Percentiles rank a stretch among this genome's conserved stretches.
Conservation (phyloP, 495 filamentous ascomycete species). For the Trichoderma orchidacearum region DNA sequence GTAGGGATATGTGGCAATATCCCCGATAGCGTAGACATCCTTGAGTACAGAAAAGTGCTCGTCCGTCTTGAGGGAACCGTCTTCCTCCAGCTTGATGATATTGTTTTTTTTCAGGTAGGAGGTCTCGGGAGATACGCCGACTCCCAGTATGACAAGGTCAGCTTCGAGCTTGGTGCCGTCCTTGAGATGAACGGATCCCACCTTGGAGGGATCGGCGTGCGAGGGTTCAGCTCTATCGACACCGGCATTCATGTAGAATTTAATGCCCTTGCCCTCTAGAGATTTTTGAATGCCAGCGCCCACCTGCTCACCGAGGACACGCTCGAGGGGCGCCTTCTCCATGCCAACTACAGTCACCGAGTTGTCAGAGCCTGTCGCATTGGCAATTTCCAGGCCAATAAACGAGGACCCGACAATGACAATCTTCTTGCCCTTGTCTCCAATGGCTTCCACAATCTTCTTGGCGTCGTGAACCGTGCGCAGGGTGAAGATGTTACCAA, state of each 20-base stretch:
- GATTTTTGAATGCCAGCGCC: constrained; percentile 64
- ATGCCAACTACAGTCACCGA: constrained; percentile 84
- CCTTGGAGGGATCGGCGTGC: constrained; percentile 43
- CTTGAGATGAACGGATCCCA: constrained; percentile 74
- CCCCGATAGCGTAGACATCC: constrained; percentile 85
- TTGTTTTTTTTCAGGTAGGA: constrained; percentile 66
- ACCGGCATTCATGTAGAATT: constrained; percentile 66
- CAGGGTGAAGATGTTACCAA: constrained; percentile 76
- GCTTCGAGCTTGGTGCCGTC: constrained; percentile 74
- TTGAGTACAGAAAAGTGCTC: constrained; percentile 63
- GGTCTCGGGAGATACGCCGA: constrained; percentile 79
- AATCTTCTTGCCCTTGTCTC: constrained; percentile 79
- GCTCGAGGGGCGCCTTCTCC: constrained; percentile 76
- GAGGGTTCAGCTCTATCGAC: constrained; percentile 74
- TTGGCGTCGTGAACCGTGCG: constrained; percentile 62
- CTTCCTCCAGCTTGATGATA: constrained; percentile 52
- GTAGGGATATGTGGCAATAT: constrained; percentile 94
- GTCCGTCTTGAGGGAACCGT: constrained; percentile 69
- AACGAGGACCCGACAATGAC: constrained; percentile 86
- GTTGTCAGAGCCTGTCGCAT: constrained; percentile 59
- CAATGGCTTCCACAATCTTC: constrained; percentile 60
- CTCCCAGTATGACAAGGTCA: constrained; percentile 81
- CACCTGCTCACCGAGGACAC: constrained; percentile 70
- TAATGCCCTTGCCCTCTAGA: constrained; percentile 74
- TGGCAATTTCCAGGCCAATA: constrained; percentile 93